phyloP scores from a whole-genome alignment of 2,329 filamentous ascomycete species.

The Xylaria multiplex region DNA sequence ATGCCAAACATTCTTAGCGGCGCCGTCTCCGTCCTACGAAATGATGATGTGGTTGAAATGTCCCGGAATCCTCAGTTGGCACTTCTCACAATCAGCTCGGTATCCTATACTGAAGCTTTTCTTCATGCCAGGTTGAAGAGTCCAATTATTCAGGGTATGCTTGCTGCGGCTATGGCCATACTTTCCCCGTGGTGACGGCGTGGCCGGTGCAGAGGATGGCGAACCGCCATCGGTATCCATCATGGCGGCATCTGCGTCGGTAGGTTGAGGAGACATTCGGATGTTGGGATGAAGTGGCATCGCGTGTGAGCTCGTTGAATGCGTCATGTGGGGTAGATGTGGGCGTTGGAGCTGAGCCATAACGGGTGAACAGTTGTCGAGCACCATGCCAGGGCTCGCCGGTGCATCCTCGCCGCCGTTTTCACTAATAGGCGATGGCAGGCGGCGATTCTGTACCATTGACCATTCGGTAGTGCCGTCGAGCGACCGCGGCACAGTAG shows the following conservation, averaged over 20 bases:
- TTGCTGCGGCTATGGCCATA: slow-evolving; percentile 67
- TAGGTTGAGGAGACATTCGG: slow-evolving; percentile 42
- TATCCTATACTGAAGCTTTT: slow-evolving; percentile 82
- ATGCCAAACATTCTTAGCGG: slow-evolving; percentile 22
- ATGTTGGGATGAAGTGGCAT: slow-evolving; percentile 53
- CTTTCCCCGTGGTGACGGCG: slow-evolving; percentile 60
- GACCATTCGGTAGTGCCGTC: slow-evolving; percentile 60
- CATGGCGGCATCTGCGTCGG: slow-evolving; percentile 47
- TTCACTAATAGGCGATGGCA: slow-evolving; percentile 70
- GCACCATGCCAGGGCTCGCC: slow-evolving; percentile 53
- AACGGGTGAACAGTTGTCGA: slow-evolving; percentile 50
- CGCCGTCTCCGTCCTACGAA: slow-evolving; percentile 56
- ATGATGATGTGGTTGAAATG: slow-evolving; percentile 84
- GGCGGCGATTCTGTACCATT: slow-evolving; percentile 61
- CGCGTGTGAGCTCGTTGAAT: slow-evolving; percentile 50
- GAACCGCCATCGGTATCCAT: slow-evolving; percentile 49
- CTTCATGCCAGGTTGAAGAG: slow-evolving; percentile 71
- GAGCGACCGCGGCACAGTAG: slow-evolving; percentile 61
- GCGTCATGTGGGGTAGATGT: slow-evolving; percentile 50
- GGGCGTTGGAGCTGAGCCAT: slow-evolving; percentile 50
- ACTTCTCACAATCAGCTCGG: slow-evolving; percentile 81
- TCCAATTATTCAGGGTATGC: slow-evolving; percentile 70
- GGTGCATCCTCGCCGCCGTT: slow-evolving; percentile 58
- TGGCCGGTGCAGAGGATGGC: slow-evolving; percentile 49
- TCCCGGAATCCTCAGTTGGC: slow-evolving; percentile 76